Conservation (phyloP, 257 asterid genomes). For the Striga asiatica region DNA sequence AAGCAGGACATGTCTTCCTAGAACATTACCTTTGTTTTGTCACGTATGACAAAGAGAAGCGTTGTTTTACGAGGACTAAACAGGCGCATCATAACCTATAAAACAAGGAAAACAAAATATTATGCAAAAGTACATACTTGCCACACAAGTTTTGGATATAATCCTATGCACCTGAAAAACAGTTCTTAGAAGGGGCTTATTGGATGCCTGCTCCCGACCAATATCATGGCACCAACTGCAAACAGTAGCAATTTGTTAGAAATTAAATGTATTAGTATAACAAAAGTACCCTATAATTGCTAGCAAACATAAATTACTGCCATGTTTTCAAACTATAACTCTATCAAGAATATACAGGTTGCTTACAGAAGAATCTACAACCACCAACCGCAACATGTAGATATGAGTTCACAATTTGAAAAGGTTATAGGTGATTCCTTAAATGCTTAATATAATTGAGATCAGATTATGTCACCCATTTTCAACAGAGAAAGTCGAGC, state of each 20-base stretch:
- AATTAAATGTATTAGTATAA: not conserved
- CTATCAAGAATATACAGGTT: not conserved
- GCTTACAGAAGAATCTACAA: not conserved
- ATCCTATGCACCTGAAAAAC: constrained; percentile 60
- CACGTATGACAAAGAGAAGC: constrained; percentile 47
- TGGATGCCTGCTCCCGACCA: constrained; percentile 88
- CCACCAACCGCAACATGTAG: too few species aligned
- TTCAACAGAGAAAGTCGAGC: too few species aligned
- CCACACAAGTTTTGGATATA: not conserved
- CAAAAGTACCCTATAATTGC: not conserved
- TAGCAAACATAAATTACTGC: not conserved
- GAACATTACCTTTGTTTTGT: constrained; percentile 40
- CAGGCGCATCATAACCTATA: constrained; percentile 46
- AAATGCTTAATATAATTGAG: too few species aligned
- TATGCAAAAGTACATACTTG: not conserved
- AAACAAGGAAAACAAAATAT: constrained; percentile 7
- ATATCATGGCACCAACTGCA: constrained; percentile 93
- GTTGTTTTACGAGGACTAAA: constrained; percentile 43
- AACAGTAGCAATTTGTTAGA: not conserved
- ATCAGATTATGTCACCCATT: too few species aligned
- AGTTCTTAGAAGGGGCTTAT: constrained; percentile 75
- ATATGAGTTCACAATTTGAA: too few species aligned
- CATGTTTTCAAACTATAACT: not conserved
- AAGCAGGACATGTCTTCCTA: constrained; percentile 6
- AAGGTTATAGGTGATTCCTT: too few species aligned